Evolutionary conservation across 1,284 basidiomycete genomes (phyloP).

Genomic region (Microbotryum intermedium): DNA sequence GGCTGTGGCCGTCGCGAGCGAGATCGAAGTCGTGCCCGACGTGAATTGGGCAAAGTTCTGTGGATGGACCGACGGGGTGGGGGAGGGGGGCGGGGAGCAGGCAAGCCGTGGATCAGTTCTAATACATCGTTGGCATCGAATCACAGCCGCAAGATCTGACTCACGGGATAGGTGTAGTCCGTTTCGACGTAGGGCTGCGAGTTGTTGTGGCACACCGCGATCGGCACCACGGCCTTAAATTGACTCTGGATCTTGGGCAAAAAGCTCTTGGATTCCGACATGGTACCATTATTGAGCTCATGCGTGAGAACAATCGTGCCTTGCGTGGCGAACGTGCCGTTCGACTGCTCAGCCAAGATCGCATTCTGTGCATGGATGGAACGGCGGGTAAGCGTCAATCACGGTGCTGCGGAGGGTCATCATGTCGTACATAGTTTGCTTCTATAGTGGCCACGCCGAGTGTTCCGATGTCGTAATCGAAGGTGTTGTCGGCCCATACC

Average conservation of each 20-base stretch:
- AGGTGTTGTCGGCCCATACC: conserved; percentile 45
- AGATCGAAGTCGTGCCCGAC: conserved; percentile 22
- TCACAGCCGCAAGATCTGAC: not conserved
- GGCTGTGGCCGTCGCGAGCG: conserved; percentile 17
- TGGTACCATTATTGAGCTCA: conserved; percentile 44
- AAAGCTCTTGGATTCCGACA: conserved; percentile 28
- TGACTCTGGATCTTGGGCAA: conserved; percentile 15
- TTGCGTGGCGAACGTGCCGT: conserved; percentile 38
- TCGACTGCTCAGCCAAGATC: conserved; percentile 39
- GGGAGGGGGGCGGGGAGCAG: not conserved
- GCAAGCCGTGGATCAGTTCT: not conserved
- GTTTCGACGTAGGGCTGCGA: conserved; percentile 45
- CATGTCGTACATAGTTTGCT: conserved; percentile 41
- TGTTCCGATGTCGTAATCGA: conserved; percentile 8
- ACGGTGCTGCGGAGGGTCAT: not conserved
- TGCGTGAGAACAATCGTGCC: conserved; percentile 45
- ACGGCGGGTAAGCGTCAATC: not conserved
- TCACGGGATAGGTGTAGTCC: conserved; percentile 23
- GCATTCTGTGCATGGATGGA: not conserved
- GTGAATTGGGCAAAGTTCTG: conserved; percentile 23
- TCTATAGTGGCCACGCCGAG: conserved; percentile 33
- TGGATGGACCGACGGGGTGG: not conserved
- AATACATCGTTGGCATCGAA: too few species aligned
- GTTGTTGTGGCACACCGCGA: conserved; percentile 41
- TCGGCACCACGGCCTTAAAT: conserved; percentile 28